Evolutionary conservation across 2,329 filamentous ascomycete species (phyloP).

Genomic region (Fusarium buxicola): DNA sequence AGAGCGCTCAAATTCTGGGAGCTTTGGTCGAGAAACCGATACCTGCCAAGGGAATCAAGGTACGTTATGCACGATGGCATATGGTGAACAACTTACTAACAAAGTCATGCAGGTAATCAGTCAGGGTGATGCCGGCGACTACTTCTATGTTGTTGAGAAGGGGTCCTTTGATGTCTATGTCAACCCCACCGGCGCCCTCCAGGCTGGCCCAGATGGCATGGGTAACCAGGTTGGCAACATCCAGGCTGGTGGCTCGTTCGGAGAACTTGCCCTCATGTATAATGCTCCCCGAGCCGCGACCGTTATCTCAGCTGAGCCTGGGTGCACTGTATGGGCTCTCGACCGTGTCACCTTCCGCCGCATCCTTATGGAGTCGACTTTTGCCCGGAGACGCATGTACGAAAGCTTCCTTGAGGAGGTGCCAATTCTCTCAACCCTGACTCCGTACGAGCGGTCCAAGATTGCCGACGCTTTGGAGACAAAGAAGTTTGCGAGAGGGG

Average conservation of each 20-base stretch:
- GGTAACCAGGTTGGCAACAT: slow-evolving; percentile 85
- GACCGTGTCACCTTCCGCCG: slow-evolving; percentile 97
- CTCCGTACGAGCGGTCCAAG: slow-evolving; percentile 94
- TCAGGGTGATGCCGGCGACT: slow-evolving; percentile 95
- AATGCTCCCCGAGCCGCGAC: slow-evolving; percentile 96
- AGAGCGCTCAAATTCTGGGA: slow-evolving; percentile 85
- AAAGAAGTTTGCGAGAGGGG: slow-evolving; percentile 81
- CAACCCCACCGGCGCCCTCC: slow-evolving; percentile 79
- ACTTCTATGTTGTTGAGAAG: slow-evolving; percentile 96
- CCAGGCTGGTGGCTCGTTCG: slow-evolving; percentile 91
- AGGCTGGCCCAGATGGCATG: slow-evolving; percentile 84
- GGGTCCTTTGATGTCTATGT: slow-evolving; percentile 93
- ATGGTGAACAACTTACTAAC: slow-evolving; percentile 39
- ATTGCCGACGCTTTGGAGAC: slow-evolving; percentile 97
- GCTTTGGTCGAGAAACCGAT: slow-evolving; percentile 96
- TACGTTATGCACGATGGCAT: slow-evolving; percentile 45
- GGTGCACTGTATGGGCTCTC: slow-evolving; percentile 90
- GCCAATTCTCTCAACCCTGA: slow-evolving; percentile 83
- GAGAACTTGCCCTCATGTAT: slow-evolving; percentile 98
- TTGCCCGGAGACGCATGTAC: slow-evolving; percentile 95
- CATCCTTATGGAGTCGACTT: slow-evolving; percentile 98
- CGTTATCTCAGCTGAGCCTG: slow-evolving; percentile 82
- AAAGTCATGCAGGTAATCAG: slow-evolving; percentile 79
- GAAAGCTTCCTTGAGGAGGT: slow-evolving; percentile 97
- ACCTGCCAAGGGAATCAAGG: slow-evolving; percentile 86